A percentile compares a stretch with the other conserved stretches of the same genome.
Evolutionary conservation across 768 basidiomycete genomes (phyloP).

Genomic region (Dentipellis fragilis): DNA sequence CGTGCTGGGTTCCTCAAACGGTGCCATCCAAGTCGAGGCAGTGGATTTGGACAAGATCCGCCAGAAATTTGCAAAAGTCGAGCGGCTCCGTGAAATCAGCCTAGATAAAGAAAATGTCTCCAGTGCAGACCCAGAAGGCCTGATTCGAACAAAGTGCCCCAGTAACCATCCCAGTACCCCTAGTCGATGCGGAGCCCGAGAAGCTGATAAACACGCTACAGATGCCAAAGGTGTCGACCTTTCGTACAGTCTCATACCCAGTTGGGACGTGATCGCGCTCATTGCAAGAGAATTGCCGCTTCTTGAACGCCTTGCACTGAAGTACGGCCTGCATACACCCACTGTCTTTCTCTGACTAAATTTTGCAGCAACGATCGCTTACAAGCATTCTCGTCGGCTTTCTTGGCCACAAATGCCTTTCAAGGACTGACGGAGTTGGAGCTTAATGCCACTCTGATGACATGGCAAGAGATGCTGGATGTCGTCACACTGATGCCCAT

Average conservation of each 20-base stretch:
- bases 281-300: slow-evolving; percentile 53
- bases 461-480: slow-evolving; percentile 58
- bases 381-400: slow-evolving; percentile 23
- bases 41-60: slow-evolving; percentile 75
- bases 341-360: slow-evolving; percentile 11
- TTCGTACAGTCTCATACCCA: slow-evolving; percentile 60
- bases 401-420: slow-evolving; percentile 34
- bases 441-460: slow-evolving; percentile 61
- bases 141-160: slow-evolving; percentile 49
- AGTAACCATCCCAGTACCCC: slow-evolving; percentile 33
- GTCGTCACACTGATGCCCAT: slow-evolving; percentile 42
- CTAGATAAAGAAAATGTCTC: slow-evolving; percentile 62
- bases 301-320: slow-evolving; percentile 62
- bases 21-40: slow-evolving; percentile 79
- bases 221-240: slow-evolving; percentile 56
- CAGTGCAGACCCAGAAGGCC: slow-evolving; percentile 36
- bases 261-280: slow-evolving; percentile 58
- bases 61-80: slow-evolving; percentile 54
- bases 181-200: neutral
- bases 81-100: slow-evolving; percentile 67
- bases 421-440: slow-evolving; percentile 51
- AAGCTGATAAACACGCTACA: slow-evolving; percentile 1
- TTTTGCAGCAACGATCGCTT: slow-evolving; percentile 44
- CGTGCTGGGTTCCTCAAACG: slow-evolving; percentile 71
- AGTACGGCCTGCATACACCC: slow-evolving; percentile 41